phyloP scores from a whole-genome alignment of 148 eudicot species.

The Camellia granthamiana region DNA sequence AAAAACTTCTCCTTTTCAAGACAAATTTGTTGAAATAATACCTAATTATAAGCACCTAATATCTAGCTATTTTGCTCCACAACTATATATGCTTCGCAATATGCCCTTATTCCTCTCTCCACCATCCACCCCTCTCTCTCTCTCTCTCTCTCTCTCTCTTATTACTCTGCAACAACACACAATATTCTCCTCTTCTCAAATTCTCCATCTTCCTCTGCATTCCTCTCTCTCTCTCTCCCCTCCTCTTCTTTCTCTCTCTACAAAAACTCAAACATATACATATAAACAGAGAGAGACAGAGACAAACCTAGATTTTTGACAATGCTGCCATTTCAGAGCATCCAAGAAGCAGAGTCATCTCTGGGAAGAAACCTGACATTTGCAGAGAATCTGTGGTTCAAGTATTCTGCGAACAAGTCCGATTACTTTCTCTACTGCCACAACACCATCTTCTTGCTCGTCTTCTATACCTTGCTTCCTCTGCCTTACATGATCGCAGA shows the following conservation, averaged over 20 bases:
- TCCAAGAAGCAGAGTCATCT: constrained; percentile 43
- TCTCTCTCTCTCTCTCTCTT: constrained; percentile 14
- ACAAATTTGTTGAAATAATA: too few relatives aligned
- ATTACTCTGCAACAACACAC: background rate
- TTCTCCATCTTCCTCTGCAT: background rate
- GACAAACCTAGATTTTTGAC: too few relatives aligned
- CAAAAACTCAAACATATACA: background rate
- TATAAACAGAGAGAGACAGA: background rate
- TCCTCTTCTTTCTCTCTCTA: background rate
- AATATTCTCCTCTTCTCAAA: background rate
- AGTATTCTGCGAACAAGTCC: constrained; percentile 62
- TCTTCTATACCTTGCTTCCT: constrained; percentile 49
- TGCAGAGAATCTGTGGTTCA: constrained; percentile 64
- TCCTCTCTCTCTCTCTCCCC: constrained; percentile 1
- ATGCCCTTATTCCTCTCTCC: constrained; percentile 2
- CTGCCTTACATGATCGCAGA: constrained; percentile 48
- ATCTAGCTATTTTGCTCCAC: too few relatives aligned
- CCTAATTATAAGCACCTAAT: too few relatives aligned
- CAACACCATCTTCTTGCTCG: constrained; percentile 59
- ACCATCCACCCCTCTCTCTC: constrained; percentile 6
- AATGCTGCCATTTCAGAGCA: constrained; percentile 60
- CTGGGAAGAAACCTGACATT: constrained; percentile 52
- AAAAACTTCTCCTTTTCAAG: too few relatives aligned
- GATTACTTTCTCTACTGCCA: constrained; percentile 62
- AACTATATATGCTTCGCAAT: too few relatives aligned